Conservation (phyloP, 2,329 filamentous ascomycete species). For the Chalaropsis thielavioides region DNA sequence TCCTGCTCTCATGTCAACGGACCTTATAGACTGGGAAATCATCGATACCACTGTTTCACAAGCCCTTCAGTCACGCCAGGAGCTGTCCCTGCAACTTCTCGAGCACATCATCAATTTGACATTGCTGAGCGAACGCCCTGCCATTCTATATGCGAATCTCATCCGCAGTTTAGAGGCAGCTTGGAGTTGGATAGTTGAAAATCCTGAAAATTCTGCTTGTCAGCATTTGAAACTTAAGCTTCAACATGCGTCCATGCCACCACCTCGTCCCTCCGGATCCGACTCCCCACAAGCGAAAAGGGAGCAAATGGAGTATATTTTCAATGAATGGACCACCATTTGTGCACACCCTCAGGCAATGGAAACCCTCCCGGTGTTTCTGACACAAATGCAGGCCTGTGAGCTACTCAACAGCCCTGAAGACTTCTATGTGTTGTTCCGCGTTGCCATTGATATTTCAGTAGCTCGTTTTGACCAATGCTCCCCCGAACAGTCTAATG, state of each 20-base stretch:
- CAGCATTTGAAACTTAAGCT: slow-evolving; percentile 57
- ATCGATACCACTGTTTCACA: slow-evolving; percentile 61
- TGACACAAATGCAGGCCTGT: slow-evolving; percentile 66
- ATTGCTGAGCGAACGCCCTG: slow-evolving; percentile 61
- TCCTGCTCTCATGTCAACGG: slow-evolving; percentile 42
- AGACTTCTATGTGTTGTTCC: slow-evolving; percentile 65
- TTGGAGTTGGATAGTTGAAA: slow-evolving; percentile 65
- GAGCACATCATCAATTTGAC: slow-evolving; percentile 64
- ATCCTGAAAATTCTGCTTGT: slow-evolving; percentile 48
- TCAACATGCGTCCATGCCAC: slow-evolving; percentile 27
- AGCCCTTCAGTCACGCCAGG: slow-evolving; percentile 55
- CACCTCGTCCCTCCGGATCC: slow-evolving; percentile 25
- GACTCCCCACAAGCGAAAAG: slow-evolving; percentile 41
- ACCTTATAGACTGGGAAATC: slow-evolving; percentile 46
- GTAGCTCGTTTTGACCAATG: slow-evolving; percentile 65
- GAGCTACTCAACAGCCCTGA: slow-evolving; percentile 60
- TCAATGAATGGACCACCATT: slow-evolving; percentile 86
- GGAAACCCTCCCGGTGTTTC: slow-evolving; percentile 61
- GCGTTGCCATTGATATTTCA: slow-evolving; percentile 65
- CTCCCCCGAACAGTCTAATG: slow-evolving; percentile 43
- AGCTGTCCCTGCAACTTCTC: slow-evolving; percentile 64
- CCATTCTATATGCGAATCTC: slow-evolving; percentile 73
- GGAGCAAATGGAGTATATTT: slow-evolving; percentile 86
- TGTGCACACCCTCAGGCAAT: slow-evolving; percentile 62
- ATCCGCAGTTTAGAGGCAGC: slow-evolving; percentile 67